These are phyloP conservation scores for Phytophthora citrophthora DNA, from an alignment of 352 stramenopile species.

Conservation along the genomic window DNA sequence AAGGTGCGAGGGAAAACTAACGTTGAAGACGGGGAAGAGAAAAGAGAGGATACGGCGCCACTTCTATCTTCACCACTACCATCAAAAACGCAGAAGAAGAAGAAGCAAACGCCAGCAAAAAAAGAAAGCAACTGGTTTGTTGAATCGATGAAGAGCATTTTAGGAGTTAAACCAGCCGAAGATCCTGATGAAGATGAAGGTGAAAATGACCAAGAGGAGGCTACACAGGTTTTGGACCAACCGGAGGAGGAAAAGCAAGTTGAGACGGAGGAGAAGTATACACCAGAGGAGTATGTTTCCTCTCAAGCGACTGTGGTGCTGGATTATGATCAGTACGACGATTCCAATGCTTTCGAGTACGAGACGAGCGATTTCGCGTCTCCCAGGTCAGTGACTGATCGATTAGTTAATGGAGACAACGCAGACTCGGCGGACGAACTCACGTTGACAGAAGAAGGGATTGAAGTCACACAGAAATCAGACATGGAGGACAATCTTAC, in stretches of 20 bases:
- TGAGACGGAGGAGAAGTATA: constrained; percentile 18
- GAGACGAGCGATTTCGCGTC: constrained; percentile 27
- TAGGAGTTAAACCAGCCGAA: background rate
- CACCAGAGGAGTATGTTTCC: constrained; percentile 23
- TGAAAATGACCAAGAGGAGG: constrained; percentile 8
- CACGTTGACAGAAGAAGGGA: constrained; percentile 5
- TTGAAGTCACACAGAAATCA: constrained; percentile 5
- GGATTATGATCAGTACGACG: constrained; percentile 36
- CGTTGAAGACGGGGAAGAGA: constrained; percentile 1
- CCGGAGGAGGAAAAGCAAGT: constrained; percentile 1
- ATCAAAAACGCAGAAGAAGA: background rate
- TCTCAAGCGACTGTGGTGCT: constrained; percentile 40
- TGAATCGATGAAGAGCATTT: too few species aligned
- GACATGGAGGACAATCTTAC: too few species aligned
- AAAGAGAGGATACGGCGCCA: background rate
- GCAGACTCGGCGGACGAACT: constrained; percentile 3
- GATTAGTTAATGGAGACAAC: background rate
- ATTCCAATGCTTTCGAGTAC: constrained; percentile 42
- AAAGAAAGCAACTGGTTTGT: too few species aligned
- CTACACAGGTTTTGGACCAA: constrained; percentile 20
- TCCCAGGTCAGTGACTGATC: constrained; percentile 1
- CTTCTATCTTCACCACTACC: background rate
- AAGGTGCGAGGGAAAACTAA: constrained; percentile 2
- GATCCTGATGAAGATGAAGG: constrained; percentile 6
- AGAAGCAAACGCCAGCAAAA: constrained; percentile 13